Evolutionary conservation across 2,329 filamentous ascomycete species (phyloP), one percentile per base, ranked within the genome.

Genomic region (Ophiostoma sp.): DNA sequence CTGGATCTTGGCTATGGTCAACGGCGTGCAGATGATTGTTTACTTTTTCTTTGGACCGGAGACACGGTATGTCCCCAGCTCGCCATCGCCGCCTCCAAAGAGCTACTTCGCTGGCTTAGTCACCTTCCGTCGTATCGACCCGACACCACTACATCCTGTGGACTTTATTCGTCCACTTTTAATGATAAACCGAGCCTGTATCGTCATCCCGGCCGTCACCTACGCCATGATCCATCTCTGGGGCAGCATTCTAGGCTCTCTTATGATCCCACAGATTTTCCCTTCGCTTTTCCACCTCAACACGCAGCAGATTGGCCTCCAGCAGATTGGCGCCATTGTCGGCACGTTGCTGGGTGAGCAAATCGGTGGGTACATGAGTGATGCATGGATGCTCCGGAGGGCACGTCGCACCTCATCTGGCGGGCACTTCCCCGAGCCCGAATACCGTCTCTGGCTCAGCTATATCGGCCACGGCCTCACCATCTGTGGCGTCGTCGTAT

Each of bases 211-310:
- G 0, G 82, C 87, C 0, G 78, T 82, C 19, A 83, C 86, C 1
- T 89, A 90, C 77, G 79, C 86, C 2, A 87, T 90, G 83, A 81
- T 88, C 11, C 90, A 90, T 78, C 81, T 86, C 3, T 90, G 87
- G 77, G 83, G 80, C 45, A 85, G 82, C 48, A 85, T 89, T 8
- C 80, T 89, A 75, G 80, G 85, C 71, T 87, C 87, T 0, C 85
- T 90, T 36, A 88, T 90, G 76, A 86, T 90, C 3, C 88, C 88
- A 0, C 87, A 89, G 73, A 82, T 90, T 0, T 87, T 89, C 75
- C 82, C 84, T 6, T 79, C 82, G 36, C 86, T 86, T 74, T 91
- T 89, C 72, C 83, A 83, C 15, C 85, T 90, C 80, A 86, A 88
- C 77, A 79, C 86, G 0, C 84, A 90, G 78, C 85, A 89, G 73